Percentiles rank a stretch among this genome's conserved stretches.
Evolutionary conservation across 2,329 filamentous ascomycete species (phyloP).

Genomic region (Diaporthe sp.): DNA sequence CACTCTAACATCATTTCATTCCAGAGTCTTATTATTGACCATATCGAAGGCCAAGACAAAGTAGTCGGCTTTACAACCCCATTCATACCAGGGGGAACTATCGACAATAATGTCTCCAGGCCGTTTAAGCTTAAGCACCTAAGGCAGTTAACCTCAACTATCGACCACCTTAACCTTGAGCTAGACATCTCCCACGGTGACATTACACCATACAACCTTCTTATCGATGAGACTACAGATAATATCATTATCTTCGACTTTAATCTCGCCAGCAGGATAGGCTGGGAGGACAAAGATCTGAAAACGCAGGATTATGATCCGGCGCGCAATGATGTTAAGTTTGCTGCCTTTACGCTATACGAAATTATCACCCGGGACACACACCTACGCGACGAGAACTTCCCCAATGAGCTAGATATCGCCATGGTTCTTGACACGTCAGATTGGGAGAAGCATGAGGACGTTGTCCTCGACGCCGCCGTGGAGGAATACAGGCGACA

Average conservation of each 20-base stretch:
- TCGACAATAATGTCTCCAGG: conserved; percentile 42
- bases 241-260: conserved; percentile 50
- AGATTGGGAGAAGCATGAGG: conserved; percentile 46
- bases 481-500: conserved; percentile 42
- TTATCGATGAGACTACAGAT: conserved; percentile 46
- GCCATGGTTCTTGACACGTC: conserved; percentile 8
- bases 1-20: conserved; percentile 43
- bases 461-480: conserved; percentile 45
- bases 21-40: conserved; percentile 41
- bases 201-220: conserved; percentile 48
- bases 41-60: conserved; percentile 21
- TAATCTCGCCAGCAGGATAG: conserved; percentile 41
- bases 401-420: conserved; percentile 41
- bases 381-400: conserved; percentile 31
- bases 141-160: conserved; percentile 46
- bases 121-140: conserved; percentile 49
- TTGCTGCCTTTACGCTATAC: conserved; percentile 45
- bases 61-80: conserved; percentile 40
- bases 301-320: conserved; percentile 31
- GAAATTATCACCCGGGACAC: conserved; percentile 39
- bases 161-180: conserved; percentile 50
- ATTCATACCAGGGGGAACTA: conserved; percentile 48
- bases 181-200: conserved; percentile 50
- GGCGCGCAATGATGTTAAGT: conserved; percentile 46
- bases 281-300: neutral